phyloP scores from a whole-genome alignment of 2,329 filamentous ascomycete genomes.

The Myriosclerotinia duriaeana region DNA sequence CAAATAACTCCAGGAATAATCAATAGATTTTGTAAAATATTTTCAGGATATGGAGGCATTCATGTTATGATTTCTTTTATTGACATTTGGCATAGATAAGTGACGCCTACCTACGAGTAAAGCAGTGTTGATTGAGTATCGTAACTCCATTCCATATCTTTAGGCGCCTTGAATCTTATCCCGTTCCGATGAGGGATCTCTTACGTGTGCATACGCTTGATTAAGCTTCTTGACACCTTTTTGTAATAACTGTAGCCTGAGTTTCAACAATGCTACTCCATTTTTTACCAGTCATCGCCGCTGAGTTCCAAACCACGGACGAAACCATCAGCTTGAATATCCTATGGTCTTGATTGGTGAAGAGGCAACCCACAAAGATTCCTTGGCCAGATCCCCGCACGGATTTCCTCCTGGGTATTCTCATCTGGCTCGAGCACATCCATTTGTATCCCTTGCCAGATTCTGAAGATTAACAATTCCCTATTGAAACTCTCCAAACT shows the following conservation, averaged over 20 bases:
- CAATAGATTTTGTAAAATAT: too few species aligned
- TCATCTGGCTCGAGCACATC: not conserved
- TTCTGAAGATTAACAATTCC: conserved; percentile 7
- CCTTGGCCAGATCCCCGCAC: not conserved
- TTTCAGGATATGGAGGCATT: too few species aligned
- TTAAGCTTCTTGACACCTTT: not conserved
- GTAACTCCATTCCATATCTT: conserved; percentile 1
- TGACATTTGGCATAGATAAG: not conserved
- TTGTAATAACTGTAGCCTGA: not conserved
- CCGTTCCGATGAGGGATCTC: not conserved
- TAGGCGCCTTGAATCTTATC: not conserved
- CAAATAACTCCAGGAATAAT: too few species aligned
- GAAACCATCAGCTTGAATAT: not conserved
- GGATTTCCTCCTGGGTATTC: not conserved
- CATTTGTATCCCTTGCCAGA: not conserved
- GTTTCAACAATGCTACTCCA: not conserved
- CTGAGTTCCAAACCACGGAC: too few species aligned
- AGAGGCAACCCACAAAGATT: not conserved
- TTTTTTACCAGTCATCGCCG: not conserved
- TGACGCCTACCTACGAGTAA: not conserved
- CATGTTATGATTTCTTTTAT: not conserved
- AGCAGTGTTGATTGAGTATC: not conserved
- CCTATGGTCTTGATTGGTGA: not conserved
- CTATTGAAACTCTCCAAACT: conserved; percentile 75
- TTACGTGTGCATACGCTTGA: not conserved